Base-by-base conservation (phyloP, 2,329 filamentous ascomycete genomes). In the Xylariaceae sp. region DNA sequence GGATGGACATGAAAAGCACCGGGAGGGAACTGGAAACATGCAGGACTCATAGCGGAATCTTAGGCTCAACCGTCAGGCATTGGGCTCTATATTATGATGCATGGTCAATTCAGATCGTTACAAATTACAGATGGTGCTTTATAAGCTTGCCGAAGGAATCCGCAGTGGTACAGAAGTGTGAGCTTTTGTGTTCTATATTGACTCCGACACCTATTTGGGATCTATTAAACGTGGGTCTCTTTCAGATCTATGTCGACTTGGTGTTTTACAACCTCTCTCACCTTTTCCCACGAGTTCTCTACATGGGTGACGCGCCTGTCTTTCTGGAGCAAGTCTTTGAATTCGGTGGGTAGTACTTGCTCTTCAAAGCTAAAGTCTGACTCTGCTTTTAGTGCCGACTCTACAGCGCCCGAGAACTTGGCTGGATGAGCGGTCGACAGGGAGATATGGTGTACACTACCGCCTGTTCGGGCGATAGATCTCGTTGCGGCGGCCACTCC, bases 361-460 rank as follows among this genome's bases (percentile, higher is more conserved):
- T 79, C 71, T 39, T 82, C 77, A 67, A 96, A 96, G 61, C 83
- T 79, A 63, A 95, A 97, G 1, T 80, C 84, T n/a, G 79, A 69
- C 66, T 89, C 79, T 9, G 81, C 81, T 58, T 84, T 80, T 54
- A 97, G 76, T 0, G 93, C 91, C 44, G 88, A 69, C 61, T 92
- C 87, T 1, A 99, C 93, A 0, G 92, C 92, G 31, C 83, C 83
- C 0, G 88, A 85, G 66, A 99, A 99, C 72, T 99, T 99, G 56
- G 93, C 94, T 0, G 94, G 93, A 71, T 99, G 94, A 2, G 94
- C 94, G 2, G 94, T 99, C 1, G 92, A 89, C 2, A 99, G 82
- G 1, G 90, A 86, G 63, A 99, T 88, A 69, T 96, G 88, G n/a
- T 72, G 77, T 47, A 86, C 73, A 14, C 75, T 74, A 28, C 72